Base-by-base conservation (phyloP, 768 basidiomycete genomes). In the Cyclocybe aegerita region DNA sequence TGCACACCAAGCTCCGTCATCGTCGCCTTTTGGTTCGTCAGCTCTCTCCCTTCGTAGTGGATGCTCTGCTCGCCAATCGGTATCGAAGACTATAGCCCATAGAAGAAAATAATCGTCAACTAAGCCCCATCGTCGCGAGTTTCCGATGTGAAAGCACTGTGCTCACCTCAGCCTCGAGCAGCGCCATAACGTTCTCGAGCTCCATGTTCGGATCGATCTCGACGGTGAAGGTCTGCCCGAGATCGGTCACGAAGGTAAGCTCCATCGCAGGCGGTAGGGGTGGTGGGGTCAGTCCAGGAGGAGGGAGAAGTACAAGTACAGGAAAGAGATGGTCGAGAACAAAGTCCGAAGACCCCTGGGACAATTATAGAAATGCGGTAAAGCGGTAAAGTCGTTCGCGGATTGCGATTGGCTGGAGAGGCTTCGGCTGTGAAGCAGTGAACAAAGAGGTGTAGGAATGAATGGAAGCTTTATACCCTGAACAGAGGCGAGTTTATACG, bases 101-200 rank as follows among this genome's bases (percentile, higher is more conserved):
- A 31, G 32, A 39, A 37, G 4, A 29, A 48, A 29, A 15, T 1
- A 16, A 12, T 1, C 12, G 16, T 11, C 15, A 34, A 4, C 17
- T 50, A 16, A 33, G 36, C 36, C 9, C 33, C 29, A 3, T 11
- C 16, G 31, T 35, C 8, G 33, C 37, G 23, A n/a, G n/a, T n/a
- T 31, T 32, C 12, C 23, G 12, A 43, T 30, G 41, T 52, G 7
- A 11, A 12, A 29, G 29, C 30, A n/a, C 23, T 23, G 23, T 23
- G 65, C 85, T 66, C 65, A 93, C 96, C 82, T 98, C 95, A 0
- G 88, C 95, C 69, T 97, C 93, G n/a, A 97, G 77, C 47, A 98
- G 75, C 9, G 92, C 96, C 80, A 88, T 88, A 34, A 98, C 85
- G 65, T 95, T 89, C 74, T 92, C 90, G 29, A 98, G 80, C 66